Conservation (phyloP, 192 early-diverging fungal species). For the Podila epicladia region DNA sequence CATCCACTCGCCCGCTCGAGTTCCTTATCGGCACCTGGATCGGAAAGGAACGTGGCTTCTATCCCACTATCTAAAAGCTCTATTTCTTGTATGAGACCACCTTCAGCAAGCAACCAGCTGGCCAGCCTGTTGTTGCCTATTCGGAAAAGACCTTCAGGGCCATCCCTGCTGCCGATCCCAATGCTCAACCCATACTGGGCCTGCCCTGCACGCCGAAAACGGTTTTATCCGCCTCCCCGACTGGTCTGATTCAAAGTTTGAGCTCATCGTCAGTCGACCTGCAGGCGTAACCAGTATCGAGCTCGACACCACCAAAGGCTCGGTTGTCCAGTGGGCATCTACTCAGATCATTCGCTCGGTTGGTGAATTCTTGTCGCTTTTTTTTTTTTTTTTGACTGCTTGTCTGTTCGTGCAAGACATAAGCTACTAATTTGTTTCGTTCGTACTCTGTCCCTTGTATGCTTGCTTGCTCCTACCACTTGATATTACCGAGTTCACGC, state of each 20-base stretch:
- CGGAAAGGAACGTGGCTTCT: conserved; percentile 25
- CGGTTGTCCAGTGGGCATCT: conserved; percentile 12
- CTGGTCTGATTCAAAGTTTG: conserved; percentile 24
- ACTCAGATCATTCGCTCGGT: background rate
- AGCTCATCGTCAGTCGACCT: conserved; percentile 35
- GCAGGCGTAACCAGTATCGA: conserved; percentile 43
- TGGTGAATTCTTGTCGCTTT: background rate
- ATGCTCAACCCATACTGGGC: conserved; percentile 1
- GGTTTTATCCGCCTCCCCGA: conserved; percentile 29
- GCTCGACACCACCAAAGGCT: conserved; percentile 18
- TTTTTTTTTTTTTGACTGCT: background rate
- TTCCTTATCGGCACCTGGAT: conserved; percentile 38
- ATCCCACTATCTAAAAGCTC: conserved; percentile 31
- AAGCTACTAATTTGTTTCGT: background rate
- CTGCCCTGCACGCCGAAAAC: conserved; percentile 25
- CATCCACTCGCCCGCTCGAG: conserved; percentile 27
- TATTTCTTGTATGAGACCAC: conserved; percentile 39
- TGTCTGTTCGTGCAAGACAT: background rate
- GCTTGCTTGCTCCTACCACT: conserved; percentile 1
- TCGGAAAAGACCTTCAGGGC: conserved; percentile 30
- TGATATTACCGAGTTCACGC: conserved; percentile 34
- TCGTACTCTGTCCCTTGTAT: background rate
- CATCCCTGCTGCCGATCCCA: background rate
- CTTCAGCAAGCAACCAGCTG: conserved; percentile 31
- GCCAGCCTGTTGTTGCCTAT: conserved; percentile 24